Conservation (phyloP, 805 yeast species). For the Sugiyamaella marilandica region DNA sequence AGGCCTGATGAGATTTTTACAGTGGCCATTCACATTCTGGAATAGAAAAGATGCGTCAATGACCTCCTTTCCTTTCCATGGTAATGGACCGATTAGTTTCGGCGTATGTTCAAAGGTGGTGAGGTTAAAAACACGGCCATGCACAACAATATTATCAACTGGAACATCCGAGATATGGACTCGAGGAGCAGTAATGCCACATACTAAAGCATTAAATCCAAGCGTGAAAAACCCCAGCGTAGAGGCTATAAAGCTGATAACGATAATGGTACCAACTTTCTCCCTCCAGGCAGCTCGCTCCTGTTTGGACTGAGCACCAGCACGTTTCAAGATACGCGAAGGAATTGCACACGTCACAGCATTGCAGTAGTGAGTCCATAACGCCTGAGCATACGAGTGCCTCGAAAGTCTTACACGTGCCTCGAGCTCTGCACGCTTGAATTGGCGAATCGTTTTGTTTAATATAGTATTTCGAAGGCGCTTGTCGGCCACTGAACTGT, state of each 20-base stretch:
- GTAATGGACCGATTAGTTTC: slow-evolving; percentile 45
- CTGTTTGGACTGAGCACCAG: slow-evolving; percentile 62
- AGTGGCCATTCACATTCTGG: slow-evolving; percentile 90
- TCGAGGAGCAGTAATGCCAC: slow-evolving; percentile 46
- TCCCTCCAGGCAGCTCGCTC: slow-evolving; percentile 90
- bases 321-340: slow-evolving; percentile 51
- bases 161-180: slow-evolving; percentile 51
- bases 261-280: slow-evolving; percentile 39
- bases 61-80: slow-evolving; percentile 26
- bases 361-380: slow-evolving; percentile 73
- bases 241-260: slow-evolving; percentile 16
- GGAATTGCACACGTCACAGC: slow-evolving; percentile 83
- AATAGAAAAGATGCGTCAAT: slow-evolving; percentile 55
- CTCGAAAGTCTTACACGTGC: background rate
- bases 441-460: background rate
- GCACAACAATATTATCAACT: slow-evolving; percentile 55
- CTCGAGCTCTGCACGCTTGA: slow-evolving; percentile 3
- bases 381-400: slow-evolving; percentile 5
- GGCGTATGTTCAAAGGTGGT: slow-evolving; percentile 39
- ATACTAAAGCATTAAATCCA: slow-evolving; percentile 78
- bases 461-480: too few relatives aligned
- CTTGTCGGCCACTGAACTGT: background rate
- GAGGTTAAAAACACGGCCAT: slow-evolving; percentile 68
- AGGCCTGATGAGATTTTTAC: slow-evolving; percentile 73
- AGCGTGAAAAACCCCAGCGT: slow-evolving; percentile 44